phyloP scores from a whole-genome alignment of 2,329 filamentous ascomycete species.

The Penicillium sp. region DNA sequence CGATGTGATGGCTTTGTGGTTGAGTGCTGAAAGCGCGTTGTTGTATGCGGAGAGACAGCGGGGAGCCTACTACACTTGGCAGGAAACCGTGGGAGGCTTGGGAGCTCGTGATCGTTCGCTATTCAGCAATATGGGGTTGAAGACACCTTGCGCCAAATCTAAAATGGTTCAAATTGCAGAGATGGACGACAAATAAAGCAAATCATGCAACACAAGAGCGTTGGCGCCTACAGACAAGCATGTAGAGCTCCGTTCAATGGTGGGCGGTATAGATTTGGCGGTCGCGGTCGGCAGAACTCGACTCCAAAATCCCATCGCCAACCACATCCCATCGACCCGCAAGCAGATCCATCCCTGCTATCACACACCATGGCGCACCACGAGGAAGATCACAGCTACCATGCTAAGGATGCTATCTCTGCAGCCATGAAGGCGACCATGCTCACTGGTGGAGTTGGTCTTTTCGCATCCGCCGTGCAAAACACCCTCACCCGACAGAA shows the following conservation, averaged over 20 bases:
- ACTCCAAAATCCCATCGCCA: constrained; percentile 30
- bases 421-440: constrained; percentile 65
- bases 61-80: constrained; percentile 28
- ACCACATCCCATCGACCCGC: constrained; percentile 25
- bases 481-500: constrained; percentile 85
- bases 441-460: constrained; percentile 67
- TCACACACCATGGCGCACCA: constrained; percentile 51
- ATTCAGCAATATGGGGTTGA: not conserved
- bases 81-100: constrained; percentile 25
- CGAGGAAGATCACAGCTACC: constrained; percentile 57
- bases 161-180: too few relatives aligned
- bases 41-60: constrained; percentile 24
- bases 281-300: constrained; percentile 28
- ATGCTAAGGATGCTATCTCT: constrained; percentile 73
- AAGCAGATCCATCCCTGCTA: constrained; percentile 28
- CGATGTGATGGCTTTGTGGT: constrained; percentile 2
- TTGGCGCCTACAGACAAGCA: not conserved
- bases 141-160: not conserved
- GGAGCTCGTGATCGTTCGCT: not conserved
- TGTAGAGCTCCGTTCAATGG: constrained; percentile 7
- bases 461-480: constrained; percentile 75
- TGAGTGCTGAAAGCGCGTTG: constrained; percentile 13
- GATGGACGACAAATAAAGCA: not conserved
- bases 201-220: not conserved
- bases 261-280: constrained; percentile 21